Base-by-base conservation (phyloP, 148 eudicot species). In the Agrostemma githago region DNA sequence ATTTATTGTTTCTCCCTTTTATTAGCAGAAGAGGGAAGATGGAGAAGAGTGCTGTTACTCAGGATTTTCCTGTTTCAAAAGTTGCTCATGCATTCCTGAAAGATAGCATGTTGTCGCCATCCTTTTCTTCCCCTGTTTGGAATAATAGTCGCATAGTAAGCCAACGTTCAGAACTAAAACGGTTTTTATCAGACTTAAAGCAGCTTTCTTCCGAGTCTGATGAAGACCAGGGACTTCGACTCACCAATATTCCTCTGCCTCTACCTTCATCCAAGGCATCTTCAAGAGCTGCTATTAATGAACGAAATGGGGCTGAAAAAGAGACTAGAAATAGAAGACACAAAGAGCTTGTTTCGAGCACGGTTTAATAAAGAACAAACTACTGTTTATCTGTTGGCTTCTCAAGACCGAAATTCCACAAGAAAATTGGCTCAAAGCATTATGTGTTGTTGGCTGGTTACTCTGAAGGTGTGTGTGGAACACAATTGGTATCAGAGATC, bases 141-240 rank as follows among this genome's bases (percentile, higher is more conserved):
- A 94, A 87, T 81, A 91, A 88, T 77, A 97, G 98, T 20, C 86
- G 98, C 75, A 86, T 94, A 40, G 79, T 83, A 74, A 89, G 96
- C 81, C 98, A 88, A 66, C 87, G 85, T 72, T 62, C 86, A 62
- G 89, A 92, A 76, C 85, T 94, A 59, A 94, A 88, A 75, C 88
- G 82, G 46, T 76, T 87, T 74, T 80, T 94, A 58, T 79, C 85
- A 14, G 84, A 84, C 20, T 40, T 73, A 53, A 81, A 81, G 62
- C 72, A 71, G 75, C 70, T 85, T 26, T 76, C 85, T 63, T 78
- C 72, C 67, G 85, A 74, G 56, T 77, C 87, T 44, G 79, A 81
- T 44, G 76, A 72, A 4, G 77, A 67, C 5, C 61, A 70, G 21
- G 56, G 87, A 72, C 80, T 88, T 44, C 53, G 61, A n/a, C 80